Base-by-base conservation (phyloP, 768 basidiomycete genomes). In the Chalciporus piperatus region DNA sequence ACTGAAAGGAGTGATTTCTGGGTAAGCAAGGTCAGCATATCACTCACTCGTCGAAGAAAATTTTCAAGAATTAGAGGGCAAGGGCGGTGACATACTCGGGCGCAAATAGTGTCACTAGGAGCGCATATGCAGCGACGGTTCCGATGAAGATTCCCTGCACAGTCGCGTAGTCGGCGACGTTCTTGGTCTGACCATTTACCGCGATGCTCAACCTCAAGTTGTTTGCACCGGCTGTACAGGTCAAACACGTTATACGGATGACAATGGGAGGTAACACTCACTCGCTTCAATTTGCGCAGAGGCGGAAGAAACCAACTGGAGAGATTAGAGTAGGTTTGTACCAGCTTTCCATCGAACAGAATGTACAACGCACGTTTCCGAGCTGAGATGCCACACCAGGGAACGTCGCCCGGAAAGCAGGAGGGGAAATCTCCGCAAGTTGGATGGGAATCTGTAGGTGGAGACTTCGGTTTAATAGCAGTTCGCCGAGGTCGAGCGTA, bases 61-160 rank as follows among this genome's bases (percentile, higher is more conserved):
- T 4, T 25, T 7, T 7, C 19, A 44, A 22, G 14, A 30, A 27
- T n/a, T n/a, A 22, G 5, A 22, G 13, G 1, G 43, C 3, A 9
- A 20, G 19, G 41, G 0, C 14, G 23, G 9, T 43, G 35, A 79
- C 86, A 45, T 58, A 85, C 85, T 85, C 85, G 3, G 88, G 86
- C 2, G 92, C 94, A 54, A 95, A 73, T 55, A 92, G 74, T 9
- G 85, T 86, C 59, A 90, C 78, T 59, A 92, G 23, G 33, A 96
- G 61, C 32, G 90, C 81, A 57, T 87, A 95, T 0, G 82, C 87
- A 0, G 87, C 79, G 14, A 97, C 86, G 17, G 79, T 74, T 16
- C 93, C 93, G 43, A 97, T 85, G 37, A 97, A 75, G 63, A 97
- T 93, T n/a, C 88, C 90, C 72, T 91, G 88, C 9, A 90, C 89